A percentile compares a stretch with the other conserved stretches of the same genome.
Evolutionary conservation across 164 flowering plant species (phyloP).

Genomic region (Echeveria elegans): DNA sequence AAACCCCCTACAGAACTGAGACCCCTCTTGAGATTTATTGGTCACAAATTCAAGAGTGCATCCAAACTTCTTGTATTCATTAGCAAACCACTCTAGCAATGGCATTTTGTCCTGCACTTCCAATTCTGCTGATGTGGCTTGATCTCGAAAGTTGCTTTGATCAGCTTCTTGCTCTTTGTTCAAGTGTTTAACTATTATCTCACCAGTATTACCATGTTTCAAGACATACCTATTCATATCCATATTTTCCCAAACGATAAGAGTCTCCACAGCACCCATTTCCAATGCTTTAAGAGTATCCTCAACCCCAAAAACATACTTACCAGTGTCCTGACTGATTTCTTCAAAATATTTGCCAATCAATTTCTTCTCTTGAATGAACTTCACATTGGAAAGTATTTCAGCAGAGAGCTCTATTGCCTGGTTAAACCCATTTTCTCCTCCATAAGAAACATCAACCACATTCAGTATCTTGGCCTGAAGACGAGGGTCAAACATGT

Average conservation of each 20-base stretch:
- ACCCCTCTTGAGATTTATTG: constrained; percentile 1
- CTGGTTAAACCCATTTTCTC: not conserved
- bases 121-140: constrained; percentile 9
- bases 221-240: constrained; percentile 6
- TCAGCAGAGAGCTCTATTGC: constrained; percentile 13
- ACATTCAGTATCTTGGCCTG: constrained; percentile 1
- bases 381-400: constrained; percentile 13
- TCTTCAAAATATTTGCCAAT: not conserved
- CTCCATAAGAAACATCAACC: not conserved
- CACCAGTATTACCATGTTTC: constrained; percentile 11
- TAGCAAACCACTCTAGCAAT: not conserved
- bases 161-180: constrained; percentile 1
- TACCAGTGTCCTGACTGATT: not conserved
- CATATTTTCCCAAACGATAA: constrained; percentile 1
- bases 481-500: constrained; percentile 9
- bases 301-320: not conserved
- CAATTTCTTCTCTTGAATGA: constrained; percentile 12
- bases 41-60: not conserved
- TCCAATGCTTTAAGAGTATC: not conserved
- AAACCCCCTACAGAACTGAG: not conserved
- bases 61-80: not conserved
- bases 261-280: not conserved
- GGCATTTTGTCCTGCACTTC: not conserved
- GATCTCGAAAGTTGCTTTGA: constrained; percentile 13
- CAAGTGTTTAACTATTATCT: constrained; percentile 8